Evolutionary conservation across 257 asterid species (phyloP).

Genomic region (Agastache rugosa): DNA sequence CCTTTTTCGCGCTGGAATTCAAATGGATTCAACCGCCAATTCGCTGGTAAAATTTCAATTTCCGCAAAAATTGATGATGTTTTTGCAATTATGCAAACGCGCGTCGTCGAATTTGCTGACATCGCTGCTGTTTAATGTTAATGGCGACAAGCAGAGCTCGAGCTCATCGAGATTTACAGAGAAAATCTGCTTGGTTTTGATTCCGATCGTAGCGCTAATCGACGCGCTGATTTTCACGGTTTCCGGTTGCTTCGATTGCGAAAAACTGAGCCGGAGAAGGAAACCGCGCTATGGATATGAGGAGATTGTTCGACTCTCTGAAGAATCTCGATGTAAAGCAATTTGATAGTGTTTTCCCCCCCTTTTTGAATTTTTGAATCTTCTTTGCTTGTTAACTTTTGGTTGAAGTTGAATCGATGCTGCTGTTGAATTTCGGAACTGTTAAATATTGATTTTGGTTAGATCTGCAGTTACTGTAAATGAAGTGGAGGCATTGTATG

Average conservation of each 20-base stretch:
- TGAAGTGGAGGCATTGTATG: constrained; percentile 84
- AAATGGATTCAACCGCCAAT: constrained; percentile 44
- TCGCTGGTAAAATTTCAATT: constrained; percentile 29
- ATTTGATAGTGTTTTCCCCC: not conserved
- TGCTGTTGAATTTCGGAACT: not conserved
- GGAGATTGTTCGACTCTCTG: constrained; percentile 58
- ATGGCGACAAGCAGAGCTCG: constrained; percentile 45
- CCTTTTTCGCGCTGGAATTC: constrained; percentile 25
- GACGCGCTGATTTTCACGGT: constrained; percentile 58
- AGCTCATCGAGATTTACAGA: constrained; percentile 59
- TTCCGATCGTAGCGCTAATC: constrained; percentile 56
- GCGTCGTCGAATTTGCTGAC: not conserved
- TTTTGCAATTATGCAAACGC: not conserved
- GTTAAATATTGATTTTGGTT: constrained; percentile 3
- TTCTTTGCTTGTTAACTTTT: not conserved
- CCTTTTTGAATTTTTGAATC: not conserved
- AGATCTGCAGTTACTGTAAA: constrained; percentile 65
- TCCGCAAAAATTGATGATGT: not conserved
- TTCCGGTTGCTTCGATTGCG: constrained; percentile 61
- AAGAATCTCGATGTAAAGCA: constrained; percentile 68
- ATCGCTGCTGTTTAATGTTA: constrained; percentile 21
- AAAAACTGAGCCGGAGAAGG: constrained; percentile 7
- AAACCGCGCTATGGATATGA: constrained; percentile 37
- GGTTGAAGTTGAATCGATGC: not conserved
- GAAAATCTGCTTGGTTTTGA: constrained; percentile 54